A percentile compares a stretch with the other conserved stretches of the same genome.
phyloP scores from a whole-genome alignment of 768 basidiomycete species.

The Roridomyces roridus region DNA sequence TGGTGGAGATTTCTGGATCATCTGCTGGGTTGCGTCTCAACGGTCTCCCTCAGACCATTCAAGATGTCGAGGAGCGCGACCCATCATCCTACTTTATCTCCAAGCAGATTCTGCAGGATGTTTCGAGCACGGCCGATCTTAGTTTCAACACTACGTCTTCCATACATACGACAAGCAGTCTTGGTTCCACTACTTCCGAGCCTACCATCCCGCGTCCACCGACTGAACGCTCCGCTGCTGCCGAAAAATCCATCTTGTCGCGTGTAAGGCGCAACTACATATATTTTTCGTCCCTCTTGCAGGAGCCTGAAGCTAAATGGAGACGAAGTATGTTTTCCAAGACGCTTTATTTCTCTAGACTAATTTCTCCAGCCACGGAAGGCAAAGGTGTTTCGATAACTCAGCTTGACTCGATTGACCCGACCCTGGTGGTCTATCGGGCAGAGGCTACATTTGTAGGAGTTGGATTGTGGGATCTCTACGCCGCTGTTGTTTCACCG shows the following conservation, averaged over 20 bases:
- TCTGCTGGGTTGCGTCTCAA: constrained; percentile 86
- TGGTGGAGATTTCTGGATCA: constrained; percentile 81
- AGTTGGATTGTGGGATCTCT: constrained; percentile 94
- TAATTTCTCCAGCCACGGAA: constrained; percentile 67
- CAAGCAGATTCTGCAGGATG: constrained; percentile 74
- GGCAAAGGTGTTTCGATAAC: constrained; percentile 91
- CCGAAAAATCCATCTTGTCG: constrained; percentile 84
- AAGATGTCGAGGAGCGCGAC: constrained; percentile 71
- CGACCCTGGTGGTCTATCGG: constrained; percentile 92
- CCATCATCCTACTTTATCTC: constrained; percentile 63
- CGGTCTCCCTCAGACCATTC: constrained; percentile 75
- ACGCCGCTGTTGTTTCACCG: constrained; percentile 84
- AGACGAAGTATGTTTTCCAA: constrained; percentile 70
- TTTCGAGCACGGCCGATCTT: constrained; percentile 69
- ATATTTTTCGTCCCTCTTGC: constrained; percentile 95
- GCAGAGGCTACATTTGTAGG: constrained; percentile 98
- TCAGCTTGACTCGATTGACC: constrained; percentile 96
- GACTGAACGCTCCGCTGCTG: constrained; percentile 59
- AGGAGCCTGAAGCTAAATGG: constrained; percentile 99
- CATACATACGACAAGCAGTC: constrained; percentile 54
- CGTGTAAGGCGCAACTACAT: constrained; percentile 94
- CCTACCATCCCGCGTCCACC: constrained; percentile 41
- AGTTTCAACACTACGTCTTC: constrained; percentile 76
- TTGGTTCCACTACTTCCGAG: constrained; percentile 43
- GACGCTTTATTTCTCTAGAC: constrained; percentile 9